Base-by-base conservation (phyloP, 139 green algal genomes). In the Monoraphidium neglectum region DNA sequence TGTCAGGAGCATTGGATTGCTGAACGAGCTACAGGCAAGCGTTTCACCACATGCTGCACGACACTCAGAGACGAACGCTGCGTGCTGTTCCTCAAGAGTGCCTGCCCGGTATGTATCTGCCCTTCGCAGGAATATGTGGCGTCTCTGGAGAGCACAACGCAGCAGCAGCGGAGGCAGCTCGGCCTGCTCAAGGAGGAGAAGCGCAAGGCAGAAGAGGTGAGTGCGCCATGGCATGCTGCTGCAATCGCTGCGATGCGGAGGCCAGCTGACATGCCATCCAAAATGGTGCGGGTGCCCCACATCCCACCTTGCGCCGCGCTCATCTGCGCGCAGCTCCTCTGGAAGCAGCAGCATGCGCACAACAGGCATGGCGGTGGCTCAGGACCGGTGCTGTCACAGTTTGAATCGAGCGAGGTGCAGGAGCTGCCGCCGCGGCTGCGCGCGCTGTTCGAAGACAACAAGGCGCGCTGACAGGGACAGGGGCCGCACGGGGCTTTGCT, bases 391-490 rank as follows among this genome's bases (percentile, higher is more conserved):
- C n/a, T 79, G 62, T 62, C 72, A 32, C 62, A 67, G 3, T 79
- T 79, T 36, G 46, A 79, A 32, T 47, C 63, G 35, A 59, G 62
- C 15, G 63, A 73, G 46, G 43, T 79, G 36, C 26, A 35, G 16
- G 73, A 79, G 49, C 46, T 79, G 36, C 73, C 73, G 23, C 73
- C 73, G 43, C 46, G 46, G 2, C 36, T 79, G 36, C 63, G 73
- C 1, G 62, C 73, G 13, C 63, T 79, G 37, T 65, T 73, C 26
- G 73, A 79, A 33, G 73, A 79, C 35, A 79, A 79, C 49, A 79
- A 72, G 72, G 61, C 69, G 37, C 46, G 38, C 38, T 33, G 28
- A 33, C 4, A n/a, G 28, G 18, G 38, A 32, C 10, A 26, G 1
- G 10, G 2, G 2, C 18, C 37, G 40, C 30, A 2, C 21, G 64